These are phyloP conservation scores for Eimeria sp. DNA, from an alignment of 169 alveolate species.

Conservation along the genomic window DNA sequence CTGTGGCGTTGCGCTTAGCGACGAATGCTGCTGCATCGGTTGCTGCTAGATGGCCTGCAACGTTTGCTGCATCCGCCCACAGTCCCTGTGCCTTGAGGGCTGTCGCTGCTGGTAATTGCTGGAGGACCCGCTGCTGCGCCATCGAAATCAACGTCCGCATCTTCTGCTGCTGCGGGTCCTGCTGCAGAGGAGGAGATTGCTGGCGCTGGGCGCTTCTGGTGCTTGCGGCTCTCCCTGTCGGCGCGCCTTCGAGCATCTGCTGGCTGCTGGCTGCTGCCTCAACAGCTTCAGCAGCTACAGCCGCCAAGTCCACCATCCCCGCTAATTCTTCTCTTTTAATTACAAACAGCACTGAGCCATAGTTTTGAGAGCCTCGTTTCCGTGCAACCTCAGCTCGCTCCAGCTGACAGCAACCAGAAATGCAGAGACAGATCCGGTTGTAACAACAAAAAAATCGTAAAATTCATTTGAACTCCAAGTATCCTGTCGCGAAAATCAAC, in stretches of 20 bases:
- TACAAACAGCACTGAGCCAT: constrained; percentile 24
- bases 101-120: constrained; percentile 29
- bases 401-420: constrained; percentile 23
- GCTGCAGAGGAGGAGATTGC: constrained; percentile 15
- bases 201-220: constrained; percentile 27
- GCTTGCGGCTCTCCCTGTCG: constrained; percentile 37
- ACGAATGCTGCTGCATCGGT: constrained; percentile 6
- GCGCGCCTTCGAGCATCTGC: background rate
- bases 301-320: constrained; percentile 63
- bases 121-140: constrained; percentile 70
- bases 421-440: background rate
- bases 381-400: constrained; percentile 42
- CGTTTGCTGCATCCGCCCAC: constrained; percentile 44
- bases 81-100: constrained; percentile 31
- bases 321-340: constrained; percentile 25
- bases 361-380: background rate
- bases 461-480: background rate
- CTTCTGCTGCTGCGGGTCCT: constrained; percentile 67
- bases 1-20: constrained; percentile 55
- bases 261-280: constrained; percentile 39
- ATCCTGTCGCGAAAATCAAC: background rate
- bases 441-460: background rate
- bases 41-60: constrained; percentile 4
- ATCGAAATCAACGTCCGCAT: constrained; percentile 5
- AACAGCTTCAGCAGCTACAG: constrained; percentile 64